Percentiles rank a stretch among this genome's conserved stretches.
These are phyloP conservation scores for Butyriboletus loyo DNA, from an alignment of 768 basidiomycete genomes.

Conservation along the genomic window DNA sequence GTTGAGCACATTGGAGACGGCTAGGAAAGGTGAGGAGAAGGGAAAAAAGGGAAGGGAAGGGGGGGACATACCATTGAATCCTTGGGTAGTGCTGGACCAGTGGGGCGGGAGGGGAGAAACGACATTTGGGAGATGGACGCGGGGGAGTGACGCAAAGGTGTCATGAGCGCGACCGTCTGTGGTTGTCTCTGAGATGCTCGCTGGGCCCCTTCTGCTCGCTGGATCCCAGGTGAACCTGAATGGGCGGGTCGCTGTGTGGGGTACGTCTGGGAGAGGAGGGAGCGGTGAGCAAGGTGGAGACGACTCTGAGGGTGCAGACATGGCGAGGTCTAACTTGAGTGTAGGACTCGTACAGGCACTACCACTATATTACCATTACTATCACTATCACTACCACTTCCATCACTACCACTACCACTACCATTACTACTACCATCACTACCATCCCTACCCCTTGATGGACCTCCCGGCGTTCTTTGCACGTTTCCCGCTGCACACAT, in stretches of 20 bases:
- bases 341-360: neutral
- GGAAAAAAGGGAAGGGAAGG: neutral
- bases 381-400: neutral
- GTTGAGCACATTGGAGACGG: slow-evolving; percentile 91
- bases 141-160: slow-evolving; percentile 45
- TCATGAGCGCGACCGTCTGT: slow-evolving; percentile 62
- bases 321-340: neutral
- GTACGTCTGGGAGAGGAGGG: slow-evolving; percentile 37
- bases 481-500: slow-evolving; percentile 56
- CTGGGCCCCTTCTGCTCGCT: slow-evolving; percentile 56
- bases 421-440: slow-evolving; percentile 23
- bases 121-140: slow-evolving; percentile 43
- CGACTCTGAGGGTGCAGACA: slow-evolving; percentile 57
- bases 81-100: slow-evolving; percentile 81
- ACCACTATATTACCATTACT: neutral
- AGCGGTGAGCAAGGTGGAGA: slow-evolving; percentile 43
- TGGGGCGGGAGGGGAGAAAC: slow-evolving; percentile 55
- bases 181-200: slow-evolving; percentile 72
- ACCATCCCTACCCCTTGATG: slow-evolving; percentile 16
- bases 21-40: slow-evolving; percentile 39
- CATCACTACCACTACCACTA: neutral
- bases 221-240: slow-evolving; percentile 80
- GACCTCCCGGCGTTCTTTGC: slow-evolving; percentile 49
- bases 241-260: slow-evolving; percentile 45
- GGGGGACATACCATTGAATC: slow-evolving; percentile 74